These are phyloP conservation scores for Prunella vulgaris DNA, from an alignment of 257 asterid genomes.

Conservation along the genomic window DNA sequence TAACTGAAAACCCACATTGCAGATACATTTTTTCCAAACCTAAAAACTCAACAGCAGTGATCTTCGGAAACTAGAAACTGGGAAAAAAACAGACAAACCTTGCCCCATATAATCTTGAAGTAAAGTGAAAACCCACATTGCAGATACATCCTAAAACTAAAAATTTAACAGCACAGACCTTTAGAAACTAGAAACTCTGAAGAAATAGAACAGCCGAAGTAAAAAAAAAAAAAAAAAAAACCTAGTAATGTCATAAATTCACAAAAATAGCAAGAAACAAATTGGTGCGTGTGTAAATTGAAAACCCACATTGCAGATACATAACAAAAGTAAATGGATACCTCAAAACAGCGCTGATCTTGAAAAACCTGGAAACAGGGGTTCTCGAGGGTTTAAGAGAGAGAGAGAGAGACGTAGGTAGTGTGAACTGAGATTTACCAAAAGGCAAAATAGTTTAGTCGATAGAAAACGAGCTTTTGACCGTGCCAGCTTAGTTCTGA, in stretches of 20 bases:
- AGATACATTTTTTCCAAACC: neutral
- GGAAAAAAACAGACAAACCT: conserved; percentile 16
- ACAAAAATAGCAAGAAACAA: neutral
- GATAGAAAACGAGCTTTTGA: neutral
- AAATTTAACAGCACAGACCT: conserved; percentile 20
- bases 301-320: neutral
- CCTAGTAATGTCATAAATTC: neutral
- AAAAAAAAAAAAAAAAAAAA: neutral
- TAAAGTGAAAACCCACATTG: neutral
- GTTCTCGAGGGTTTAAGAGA: neutral
- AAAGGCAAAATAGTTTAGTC: neutral
- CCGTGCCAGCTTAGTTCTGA: neutral
- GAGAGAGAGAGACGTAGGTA: neutral
- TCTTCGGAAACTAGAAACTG: conserved; percentile 19
- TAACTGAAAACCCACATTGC: neutral
- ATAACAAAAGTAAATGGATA: neutral
- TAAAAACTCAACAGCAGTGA: conserved; percentile 24
- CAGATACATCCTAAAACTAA: neutral
- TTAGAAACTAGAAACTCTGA: conserved; percentile 28
- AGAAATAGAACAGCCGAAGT: neutral
- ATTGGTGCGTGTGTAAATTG: neutral
- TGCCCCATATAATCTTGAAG: neutral
- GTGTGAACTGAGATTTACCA: neutral
- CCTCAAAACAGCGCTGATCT: neutral
- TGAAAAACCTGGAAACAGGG: neutral